These are phyloP conservation scores for Cytospora paraplurivora DNA, from an alignment of 2,329 filamentous ascomycete genomes.

Conservation along the genomic window DNA sequence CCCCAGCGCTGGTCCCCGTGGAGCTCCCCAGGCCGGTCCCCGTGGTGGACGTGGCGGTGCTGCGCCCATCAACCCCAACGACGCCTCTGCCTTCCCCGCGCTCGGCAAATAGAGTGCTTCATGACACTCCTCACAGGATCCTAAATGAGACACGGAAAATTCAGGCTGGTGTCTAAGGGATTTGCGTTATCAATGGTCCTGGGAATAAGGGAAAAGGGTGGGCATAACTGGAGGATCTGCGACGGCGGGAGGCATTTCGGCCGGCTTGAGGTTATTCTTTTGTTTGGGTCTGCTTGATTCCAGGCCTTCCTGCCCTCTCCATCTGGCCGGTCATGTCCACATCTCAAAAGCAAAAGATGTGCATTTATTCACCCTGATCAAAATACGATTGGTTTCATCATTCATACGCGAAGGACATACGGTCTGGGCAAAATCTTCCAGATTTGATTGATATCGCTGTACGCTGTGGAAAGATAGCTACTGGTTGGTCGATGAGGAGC, in stretches of 20 bases:
- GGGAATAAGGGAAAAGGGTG: constrained; percentile 2
- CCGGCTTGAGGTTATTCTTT: constrained; percentile 20
- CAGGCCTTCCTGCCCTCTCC: constrained; percentile 10
- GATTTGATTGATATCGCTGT: neutral
- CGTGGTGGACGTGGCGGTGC: constrained; percentile 51
- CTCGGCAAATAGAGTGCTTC: constrained; percentile 48
- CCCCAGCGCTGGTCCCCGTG: constrained; percentile 48
- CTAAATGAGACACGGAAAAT: constrained; percentile 12
- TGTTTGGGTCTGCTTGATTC: constrained; percentile 21
- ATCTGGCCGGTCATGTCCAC: constrained; percentile 24
- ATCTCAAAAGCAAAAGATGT: constrained; percentile 28
- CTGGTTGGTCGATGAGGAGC: constrained; percentile 25
- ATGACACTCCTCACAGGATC: constrained; percentile 17
- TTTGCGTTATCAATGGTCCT: constrained; percentile 9
- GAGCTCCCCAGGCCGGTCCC: constrained; percentile 46
- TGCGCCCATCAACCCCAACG: constrained; percentile 57
- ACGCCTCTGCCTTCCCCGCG: constrained; percentile 63
- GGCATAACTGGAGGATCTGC: constrained; percentile 16
- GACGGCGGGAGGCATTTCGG: constrained; percentile 14
- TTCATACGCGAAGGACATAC: neutral
- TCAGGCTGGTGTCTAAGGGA: constrained; percentile 20
- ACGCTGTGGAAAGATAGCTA: constrained; percentile 11
- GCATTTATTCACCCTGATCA: constrained; percentile 19
- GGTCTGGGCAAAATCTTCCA: neutral
- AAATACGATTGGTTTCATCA: neutral